Evolutionary conservation across 371 early-diverging fungal genomes (phyloP), one percentile per base, ranked within the genome.

Genomic region (Syncephalastrum racemosum): DNA sequence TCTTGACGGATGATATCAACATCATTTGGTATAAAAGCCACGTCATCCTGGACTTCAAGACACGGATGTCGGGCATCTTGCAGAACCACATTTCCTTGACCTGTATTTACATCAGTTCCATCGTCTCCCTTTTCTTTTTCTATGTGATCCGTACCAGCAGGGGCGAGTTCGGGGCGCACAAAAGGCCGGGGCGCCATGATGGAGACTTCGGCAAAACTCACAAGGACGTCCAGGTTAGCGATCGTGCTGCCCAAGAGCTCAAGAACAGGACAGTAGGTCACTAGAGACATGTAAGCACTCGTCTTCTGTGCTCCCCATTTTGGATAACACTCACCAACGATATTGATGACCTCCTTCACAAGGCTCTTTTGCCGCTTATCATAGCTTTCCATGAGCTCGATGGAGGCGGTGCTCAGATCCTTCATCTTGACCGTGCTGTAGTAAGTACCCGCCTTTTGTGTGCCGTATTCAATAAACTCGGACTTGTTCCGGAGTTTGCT

Each of bases 21-120:
- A 72, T 96, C 93, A 64, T 98, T 98, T 20, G 94, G 91, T 66
- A 98, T 98, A 75, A 97, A 96, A 4, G 85, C 76, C 20, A 95
- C 91, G 53, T 88, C 90, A 39, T 93, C 93, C 65, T 96, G 96
- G 4, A 88, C 85, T 61, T 98, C 98, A n/a, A 98, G 62, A 63
- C 96, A 95, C 4, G 98, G 97, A 67, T 98, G 98, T 36, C 98
- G 82, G 1, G 92, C 83, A 3, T 78, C 85, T 36, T 70, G 68
- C 53, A 95, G 71, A 2, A 79, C 22, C 6, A 94, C 71, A 50
- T 83, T 71, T 14, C 90, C 90, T 59, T 82, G 69, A 19, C 84
- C 85, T 78, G 67, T 58, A 13, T 40, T 7, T 47, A 19, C 24
- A 45, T 42, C 5, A 4, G 27, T 47, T 36, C 19, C 39, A 43